These are phyloP conservation scores for Teunomyces stri DNA, from an alignment of 805 yeast genomes.

Conservation along the genomic window DNA sequence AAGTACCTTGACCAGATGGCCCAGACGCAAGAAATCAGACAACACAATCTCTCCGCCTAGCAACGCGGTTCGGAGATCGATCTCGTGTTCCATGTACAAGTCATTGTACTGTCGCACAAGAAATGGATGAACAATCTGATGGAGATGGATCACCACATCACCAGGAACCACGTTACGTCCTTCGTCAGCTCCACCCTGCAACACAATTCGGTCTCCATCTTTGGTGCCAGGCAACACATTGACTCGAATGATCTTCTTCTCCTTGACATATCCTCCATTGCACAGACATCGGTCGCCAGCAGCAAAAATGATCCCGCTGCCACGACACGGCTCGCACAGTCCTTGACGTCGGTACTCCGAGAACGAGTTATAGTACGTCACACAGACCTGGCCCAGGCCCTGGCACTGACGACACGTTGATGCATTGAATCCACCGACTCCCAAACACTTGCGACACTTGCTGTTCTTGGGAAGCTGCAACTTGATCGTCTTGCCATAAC, in stretches of 20 bases:
- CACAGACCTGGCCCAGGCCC: constrained; percentile 48
- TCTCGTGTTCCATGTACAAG: constrained; percentile 41
- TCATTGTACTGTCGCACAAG: constrained; percentile 46
- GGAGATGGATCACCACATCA: constrained; percentile 58
- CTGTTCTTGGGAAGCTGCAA: constrained; percentile 52
- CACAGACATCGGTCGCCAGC: constrained; percentile 22
- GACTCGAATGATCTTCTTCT: constrained; percentile 50
- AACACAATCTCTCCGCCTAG: constrained; percentile 52
- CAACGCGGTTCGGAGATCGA: constrained; percentile 54
- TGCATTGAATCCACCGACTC: constrained; percentile 47
- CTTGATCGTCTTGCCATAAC: constrained; percentile 54
- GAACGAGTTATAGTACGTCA: constrained; percentile 41
- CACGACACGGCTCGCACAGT: constrained; percentile 33
- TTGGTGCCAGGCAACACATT: constrained; percentile 56
- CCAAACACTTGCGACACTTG: constrained; percentile 50
- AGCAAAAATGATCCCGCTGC: constrained; percentile 28
- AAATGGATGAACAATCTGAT: constrained; percentile 35
- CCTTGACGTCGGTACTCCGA: constrained; percentile 39
- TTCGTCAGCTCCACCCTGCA: constrained; percentile 66
- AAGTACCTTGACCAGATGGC: constrained; percentile 25
- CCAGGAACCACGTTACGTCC: constrained; percentile 60
- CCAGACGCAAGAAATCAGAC: constrained; percentile 30
- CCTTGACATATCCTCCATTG: constrained; percentile 44
- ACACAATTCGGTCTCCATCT: constrained; percentile 49
- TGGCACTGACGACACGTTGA: constrained; percentile 35